These are phyloP conservation scores for Aspergillus spinulosporus DNA, from an alignment of 2,329 filamentous ascomycete species.

Conservation along the genomic window DNA sequence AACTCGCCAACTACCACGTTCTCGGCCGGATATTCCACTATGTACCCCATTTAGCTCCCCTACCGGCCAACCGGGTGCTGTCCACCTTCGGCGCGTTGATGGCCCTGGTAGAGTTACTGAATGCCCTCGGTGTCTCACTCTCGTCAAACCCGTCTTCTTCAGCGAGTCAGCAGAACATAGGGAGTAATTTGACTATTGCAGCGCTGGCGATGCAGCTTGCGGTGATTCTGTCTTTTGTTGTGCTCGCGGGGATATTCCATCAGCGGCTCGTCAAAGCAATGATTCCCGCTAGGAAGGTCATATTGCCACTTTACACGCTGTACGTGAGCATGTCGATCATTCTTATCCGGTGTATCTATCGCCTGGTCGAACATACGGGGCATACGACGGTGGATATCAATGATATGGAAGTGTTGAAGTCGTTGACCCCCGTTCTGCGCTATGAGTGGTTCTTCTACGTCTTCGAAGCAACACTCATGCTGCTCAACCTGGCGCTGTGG, in stretches of 20 bases:
- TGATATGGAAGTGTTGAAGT: conserved; percentile 22
- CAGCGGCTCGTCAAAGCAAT: conserved; percentile 13
- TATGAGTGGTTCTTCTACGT: conserved; percentile 63
- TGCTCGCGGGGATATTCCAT: conserved; percentile 21
- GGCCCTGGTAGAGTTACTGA: conserved; percentile 45
- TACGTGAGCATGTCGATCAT: conserved; percentile 54
- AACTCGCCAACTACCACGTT: conserved; percentile 63
- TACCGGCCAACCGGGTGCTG: conserved; percentile 50
- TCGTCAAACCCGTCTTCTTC: conserved; percentile 49
- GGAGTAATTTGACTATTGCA: conserved; percentile 51
- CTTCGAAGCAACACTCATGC: conserved; percentile 58
- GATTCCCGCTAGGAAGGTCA: conserved; percentile 31
- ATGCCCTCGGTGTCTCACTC: conserved; percentile 34
- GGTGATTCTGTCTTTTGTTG: conserved; percentile 22
- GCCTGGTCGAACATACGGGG: conserved; percentile 58
- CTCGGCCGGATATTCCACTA: conserved; percentile 63
- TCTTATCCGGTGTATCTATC: conserved; percentile 54
- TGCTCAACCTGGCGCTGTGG: conserved; percentile 52
- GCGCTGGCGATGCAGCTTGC: conserved; percentile 39
- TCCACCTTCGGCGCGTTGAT: conserved; percentile 52
- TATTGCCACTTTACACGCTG: conserved; percentile 48
- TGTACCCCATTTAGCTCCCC: conserved; percentile 59
- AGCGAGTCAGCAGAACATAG: conserved; percentile 43
- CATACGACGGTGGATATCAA: conserved; percentile 43
- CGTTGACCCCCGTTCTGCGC: conserved; percentile 51